phyloP scores from a whole-genome alignment of 2,329 filamentous ascomycete species.

The Blumeria graminis region DNA sequence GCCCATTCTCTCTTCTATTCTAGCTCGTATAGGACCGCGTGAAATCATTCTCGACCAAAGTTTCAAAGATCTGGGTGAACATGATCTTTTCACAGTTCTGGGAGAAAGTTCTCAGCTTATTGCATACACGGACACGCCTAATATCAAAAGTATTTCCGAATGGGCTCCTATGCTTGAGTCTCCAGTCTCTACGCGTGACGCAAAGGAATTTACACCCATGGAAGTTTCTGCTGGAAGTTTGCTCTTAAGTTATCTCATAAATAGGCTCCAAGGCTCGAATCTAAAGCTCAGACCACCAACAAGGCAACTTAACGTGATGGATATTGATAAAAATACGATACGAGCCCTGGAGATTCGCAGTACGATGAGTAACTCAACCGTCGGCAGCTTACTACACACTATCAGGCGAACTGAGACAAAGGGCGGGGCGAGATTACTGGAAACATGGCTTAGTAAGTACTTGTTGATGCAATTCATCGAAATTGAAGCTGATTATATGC shows the following conservation, averaged over 20 bases:
- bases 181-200: conserved; percentile 29
- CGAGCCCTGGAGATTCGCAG: conserved; percentile 70
- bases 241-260: conserved; percentile 64
- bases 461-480: not conserved
- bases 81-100: conserved; percentile 41
- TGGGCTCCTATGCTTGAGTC: conserved; percentile 64
- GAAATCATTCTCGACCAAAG: conserved; percentile 60
- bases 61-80: conserved; percentile 30
- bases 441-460: conserved; percentile 49
- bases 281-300: conserved; percentile 68
- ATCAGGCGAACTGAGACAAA: conserved; percentile 76
- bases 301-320: conserved; percentile 60
- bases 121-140: conserved; percentile 36
- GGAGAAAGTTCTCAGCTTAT: conserved; percentile 51
- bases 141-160: conserved; percentile 18
- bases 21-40: conserved; percentile 60
- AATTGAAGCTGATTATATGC: not conserved
- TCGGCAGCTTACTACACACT: conserved; percentile 76
- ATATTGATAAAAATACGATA: conserved; percentile 78
- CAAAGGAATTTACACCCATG: conserved; percentile 32
- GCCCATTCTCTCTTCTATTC: conserved; percentile 47
- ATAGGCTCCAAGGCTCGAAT: conserved; percentile 50
- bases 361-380: conserved; percentile 57
- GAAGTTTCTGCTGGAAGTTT: conserved; percentile 59
- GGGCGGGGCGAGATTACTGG: conserved; percentile 64